Conservation (phyloP, 1,284 basidiomycete genomes). For the Apiotrichum brassicae region DNA sequence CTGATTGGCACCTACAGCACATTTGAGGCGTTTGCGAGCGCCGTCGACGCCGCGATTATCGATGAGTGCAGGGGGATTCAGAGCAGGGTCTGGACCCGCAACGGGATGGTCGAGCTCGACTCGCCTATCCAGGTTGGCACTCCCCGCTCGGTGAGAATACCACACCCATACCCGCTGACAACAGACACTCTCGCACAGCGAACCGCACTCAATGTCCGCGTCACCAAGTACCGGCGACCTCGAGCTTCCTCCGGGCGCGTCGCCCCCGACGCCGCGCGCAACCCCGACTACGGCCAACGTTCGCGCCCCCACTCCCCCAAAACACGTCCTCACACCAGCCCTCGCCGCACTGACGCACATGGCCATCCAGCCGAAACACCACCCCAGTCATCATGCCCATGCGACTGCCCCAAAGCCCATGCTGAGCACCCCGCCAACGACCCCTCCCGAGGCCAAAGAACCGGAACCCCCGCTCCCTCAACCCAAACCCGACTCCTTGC, state of each 20-base stretch:
- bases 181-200: not conserved
- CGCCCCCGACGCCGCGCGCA: not conserved
- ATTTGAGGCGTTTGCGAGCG: conserved; percentile 2
- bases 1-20: conserved; percentile 5
- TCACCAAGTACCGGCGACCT: not conserved
- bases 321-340: not conserved
- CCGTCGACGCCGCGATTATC: conserved; percentile 5
- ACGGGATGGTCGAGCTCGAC: not conserved
- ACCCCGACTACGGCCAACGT: not conserved
- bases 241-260: not conserved
- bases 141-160: not conserved
- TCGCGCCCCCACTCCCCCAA: not conserved
- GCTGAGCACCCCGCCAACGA: conserved; percentile 2
- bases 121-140: conserved; percentile 2
- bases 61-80: conserved; percentile 8
- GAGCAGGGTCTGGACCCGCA: conserved; percentile 1
- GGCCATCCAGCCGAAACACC: not conserved
- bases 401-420: not conserved
- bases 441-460: not conserved
- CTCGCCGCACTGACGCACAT: not conserved
- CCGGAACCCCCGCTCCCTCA: not conserved
- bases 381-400: not conserved
- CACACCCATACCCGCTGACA: not conserved
- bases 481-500: not conserved
- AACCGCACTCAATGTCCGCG: not conserved